These are phyloP conservation scores for Pelargonium nanum DNA, from an alignment of 345 rosid genomes.

Conservation along the genomic window DNA sequence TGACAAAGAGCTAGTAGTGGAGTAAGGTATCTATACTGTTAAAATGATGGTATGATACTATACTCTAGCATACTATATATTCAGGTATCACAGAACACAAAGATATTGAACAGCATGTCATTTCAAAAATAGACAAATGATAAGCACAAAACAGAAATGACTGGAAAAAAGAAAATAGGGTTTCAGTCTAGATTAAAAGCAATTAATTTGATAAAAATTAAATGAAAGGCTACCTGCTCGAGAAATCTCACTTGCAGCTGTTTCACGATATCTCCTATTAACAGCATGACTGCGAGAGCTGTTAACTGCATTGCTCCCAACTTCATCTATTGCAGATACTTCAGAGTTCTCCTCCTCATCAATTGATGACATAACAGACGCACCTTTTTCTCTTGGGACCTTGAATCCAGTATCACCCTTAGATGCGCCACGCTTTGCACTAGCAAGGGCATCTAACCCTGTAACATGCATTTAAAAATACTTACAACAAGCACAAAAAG, in stretches of 20 bases:
- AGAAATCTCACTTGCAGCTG: constrained; percentile 19
- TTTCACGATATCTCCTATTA: constrained; percentile 45
- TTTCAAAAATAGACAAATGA: too few relatives aligned
- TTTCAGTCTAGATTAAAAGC: not conserved
- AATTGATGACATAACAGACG: constrained; percentile 38
- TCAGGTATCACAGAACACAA: not conserved
- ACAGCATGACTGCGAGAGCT: constrained; percentile 21
- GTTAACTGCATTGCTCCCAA: constrained; percentile 7
- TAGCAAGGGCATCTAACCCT: constrained; percentile 37
- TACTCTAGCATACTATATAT: not conserved
- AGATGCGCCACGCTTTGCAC: constrained; percentile 35
- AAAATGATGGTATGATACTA: too few relatives aligned
- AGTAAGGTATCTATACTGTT: not conserved
- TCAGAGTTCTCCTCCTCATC: constrained; percentile 50
- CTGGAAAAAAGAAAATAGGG: not conserved
- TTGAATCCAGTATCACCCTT: constrained; percentile 37
- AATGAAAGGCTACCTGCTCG: constrained; percentile 22
- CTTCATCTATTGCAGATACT: constrained; percentile 21
- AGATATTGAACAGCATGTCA: not conserved
- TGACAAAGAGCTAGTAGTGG: not conserved
- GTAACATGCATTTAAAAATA: not conserved
- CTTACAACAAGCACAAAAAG: not conserved
- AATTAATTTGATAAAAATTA: constrained; percentile 2
- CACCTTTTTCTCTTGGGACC: constrained; percentile 40
- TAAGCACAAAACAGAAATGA: not conserved